phyloP scores from a whole-genome alignment of 2,329 filamentous ascomycete species.

The Colletotrichum echinochloae region DNA sequence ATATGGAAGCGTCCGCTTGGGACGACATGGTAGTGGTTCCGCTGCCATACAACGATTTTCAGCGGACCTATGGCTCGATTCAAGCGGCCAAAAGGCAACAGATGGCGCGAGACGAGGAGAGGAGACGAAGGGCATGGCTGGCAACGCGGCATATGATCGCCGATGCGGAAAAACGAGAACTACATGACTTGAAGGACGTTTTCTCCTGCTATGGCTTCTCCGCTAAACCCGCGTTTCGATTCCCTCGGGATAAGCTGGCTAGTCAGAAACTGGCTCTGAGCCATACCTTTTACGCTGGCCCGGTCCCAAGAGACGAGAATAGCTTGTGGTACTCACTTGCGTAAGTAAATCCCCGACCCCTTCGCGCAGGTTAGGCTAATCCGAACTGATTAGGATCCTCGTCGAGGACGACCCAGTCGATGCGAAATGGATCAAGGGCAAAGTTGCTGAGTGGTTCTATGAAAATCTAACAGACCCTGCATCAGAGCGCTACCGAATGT shows the following conservation, averaged over 20 bases:
- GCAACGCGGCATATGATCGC: not conserved
- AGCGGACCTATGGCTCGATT: not conserved
- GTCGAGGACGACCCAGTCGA: not conserved
- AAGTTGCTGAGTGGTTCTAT: conserved; percentile 3
- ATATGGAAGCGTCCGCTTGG: not conserved
- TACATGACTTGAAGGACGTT: not conserved
- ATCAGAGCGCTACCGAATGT: conserved; percentile 23
- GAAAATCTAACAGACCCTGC: not conserved
- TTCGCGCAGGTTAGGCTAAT: not conserved
- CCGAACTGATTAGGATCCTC: not conserved
- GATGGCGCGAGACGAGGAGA: not conserved
- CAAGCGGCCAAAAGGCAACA: not conserved
- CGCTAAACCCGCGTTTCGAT: conserved; percentile 4
- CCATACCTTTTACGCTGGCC: conserved; percentile 6
- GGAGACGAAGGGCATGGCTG: conserved; percentile 1
- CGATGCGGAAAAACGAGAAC: not conserved
- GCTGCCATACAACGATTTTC: not conserved
- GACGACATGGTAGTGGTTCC: not conserved
- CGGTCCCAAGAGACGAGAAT: conserved; percentile 15
- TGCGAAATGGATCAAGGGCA: not conserved
- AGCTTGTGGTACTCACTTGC: conserved; percentile 29
- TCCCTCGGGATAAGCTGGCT: not conserved
- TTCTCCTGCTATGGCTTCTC: conserved; percentile 20
- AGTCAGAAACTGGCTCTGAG: not conserved
- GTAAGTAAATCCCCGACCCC: conserved; percentile 4